Evolutionary conservation across 495 filamentous ascomycete species (phyloP).

Genomic region (Hyaloscypha bicolor): DNA sequence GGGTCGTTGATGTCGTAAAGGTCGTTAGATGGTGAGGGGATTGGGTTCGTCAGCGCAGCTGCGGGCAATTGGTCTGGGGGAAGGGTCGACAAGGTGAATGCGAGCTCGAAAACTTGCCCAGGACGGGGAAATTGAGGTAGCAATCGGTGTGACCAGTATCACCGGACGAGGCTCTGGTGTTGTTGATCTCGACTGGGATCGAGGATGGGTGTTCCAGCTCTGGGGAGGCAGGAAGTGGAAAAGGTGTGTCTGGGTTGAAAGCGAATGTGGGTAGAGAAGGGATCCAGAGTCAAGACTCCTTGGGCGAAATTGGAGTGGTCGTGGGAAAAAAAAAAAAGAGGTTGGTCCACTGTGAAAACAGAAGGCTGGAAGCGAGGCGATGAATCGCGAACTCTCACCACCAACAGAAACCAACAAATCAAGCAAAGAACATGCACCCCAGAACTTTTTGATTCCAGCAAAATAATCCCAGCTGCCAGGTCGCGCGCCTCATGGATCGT

Average conservation of each 20-base stretch:
- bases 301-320: constrained; percentile 12
- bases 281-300: constrained; percentile 1
- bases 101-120: constrained; percentile 14
- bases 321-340: background rate
- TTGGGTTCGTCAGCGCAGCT: constrained; percentile 34
- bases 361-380: constrained; percentile 9
- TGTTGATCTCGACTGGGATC: constrained; percentile 11
- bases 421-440: constrained; percentile 11
- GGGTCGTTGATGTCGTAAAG: constrained; percentile 34
- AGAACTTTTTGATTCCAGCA: background rate
- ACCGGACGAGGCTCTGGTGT: background rate
- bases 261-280: constrained; percentile 3
- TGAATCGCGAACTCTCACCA: background rate
- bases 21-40: constrained; percentile 29
- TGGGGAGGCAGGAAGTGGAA: background rate
- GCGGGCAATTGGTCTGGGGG: constrained; percentile 1
- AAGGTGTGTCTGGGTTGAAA: constrained; percentile 17
- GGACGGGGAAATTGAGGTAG: constrained; percentile 4
- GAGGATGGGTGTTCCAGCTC: background rate
- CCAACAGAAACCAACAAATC: background rate
- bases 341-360: constrained; percentile 17
- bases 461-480: background rate
- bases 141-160: constrained; percentile 11
- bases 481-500: background rate
- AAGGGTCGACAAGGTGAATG: constrained; percentile 30